These are phyloP conservation scores for Neurospora tetrasperma DNA, from an alignment of 495 filamentous ascomycete species.

Conservation along the genomic window DNA sequence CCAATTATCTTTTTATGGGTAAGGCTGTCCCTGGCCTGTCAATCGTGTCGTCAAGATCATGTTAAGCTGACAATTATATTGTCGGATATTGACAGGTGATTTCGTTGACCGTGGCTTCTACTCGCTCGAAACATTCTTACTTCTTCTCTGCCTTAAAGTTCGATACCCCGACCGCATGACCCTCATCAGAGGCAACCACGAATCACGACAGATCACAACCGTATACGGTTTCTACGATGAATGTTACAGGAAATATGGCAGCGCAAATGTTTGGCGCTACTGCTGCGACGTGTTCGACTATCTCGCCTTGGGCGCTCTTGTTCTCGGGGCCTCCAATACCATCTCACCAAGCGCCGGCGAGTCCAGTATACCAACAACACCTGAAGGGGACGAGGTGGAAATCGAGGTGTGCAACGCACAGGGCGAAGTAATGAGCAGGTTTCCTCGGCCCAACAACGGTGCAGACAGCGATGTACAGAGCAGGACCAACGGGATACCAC, in stretches of 20 bases:
- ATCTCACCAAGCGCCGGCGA: conserved; percentile 40
- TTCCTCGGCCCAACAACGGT: conserved; percentile 39
- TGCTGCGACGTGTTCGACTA: conserved; percentile 99
- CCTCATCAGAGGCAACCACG: conserved; percentile 92
- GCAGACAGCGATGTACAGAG: conserved; percentile 13
- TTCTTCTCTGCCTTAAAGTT: conserved; percentile 92
- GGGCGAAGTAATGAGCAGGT: conserved; percentile 66
- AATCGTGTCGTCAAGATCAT: background rate
- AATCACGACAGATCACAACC: conserved; percentile 93
- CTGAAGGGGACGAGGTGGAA: conserved; percentile 63
- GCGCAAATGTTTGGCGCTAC: conserved; percentile 95
- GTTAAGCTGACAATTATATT: background rate
- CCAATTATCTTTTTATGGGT: conserved; percentile 98
- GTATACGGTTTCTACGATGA: conserved; percentile 99
- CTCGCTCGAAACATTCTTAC: conserved; percentile 89
- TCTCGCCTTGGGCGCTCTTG: conserved; percentile 86
- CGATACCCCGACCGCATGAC: conserved; percentile 97
- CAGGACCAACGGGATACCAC: conserved; percentile 31
- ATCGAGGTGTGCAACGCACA: conserved; percentile 74
- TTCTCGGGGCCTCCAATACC: conserved; percentile 75
- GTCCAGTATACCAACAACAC: conserved; percentile 27
- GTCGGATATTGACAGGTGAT: conserved; percentile 47
- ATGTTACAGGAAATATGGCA: conserved; percentile 93
- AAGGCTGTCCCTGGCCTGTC: conserved; percentile 8
- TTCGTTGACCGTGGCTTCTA: conserved; percentile 98